Conservation (phyloP, 306 rosid species). For the Betula pendula region DNA sequence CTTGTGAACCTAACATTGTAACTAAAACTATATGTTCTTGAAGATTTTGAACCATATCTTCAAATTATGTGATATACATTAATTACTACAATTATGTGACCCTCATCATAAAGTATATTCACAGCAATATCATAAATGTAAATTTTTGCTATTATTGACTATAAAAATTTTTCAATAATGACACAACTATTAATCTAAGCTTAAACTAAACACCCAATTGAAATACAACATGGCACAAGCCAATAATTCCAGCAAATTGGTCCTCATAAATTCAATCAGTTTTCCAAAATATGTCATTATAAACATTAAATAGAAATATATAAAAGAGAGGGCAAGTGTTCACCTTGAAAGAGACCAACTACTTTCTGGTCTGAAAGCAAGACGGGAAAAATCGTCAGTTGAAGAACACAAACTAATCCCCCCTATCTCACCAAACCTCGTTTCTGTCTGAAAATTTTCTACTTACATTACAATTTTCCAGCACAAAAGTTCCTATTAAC, state of each 20-base stretch:
- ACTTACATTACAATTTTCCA: too few relatives aligned
- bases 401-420: conserved; percentile 30
- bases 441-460: too few relatives aligned
- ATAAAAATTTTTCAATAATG: not conserved
- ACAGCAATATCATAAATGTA: too few relatives aligned
- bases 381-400: conserved; percentile 17
- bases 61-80: not conserved
- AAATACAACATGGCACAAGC: not conserved
- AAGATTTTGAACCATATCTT: not conserved
- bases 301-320: not conserved
- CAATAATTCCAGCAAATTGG: conserved; percentile 20
- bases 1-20: not conserved
- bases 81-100: too few relatives aligned
- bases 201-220: conserved; percentile 1
- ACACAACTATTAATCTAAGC: conserved; percentile 2
- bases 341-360: conserved; percentile 66
- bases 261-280: conserved; percentile 25
- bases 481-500: conserved; percentile 4
- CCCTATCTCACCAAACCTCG: too few relatives aligned
- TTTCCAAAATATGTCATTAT: not conserved
- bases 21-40: not conserved
- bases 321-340: not conserved
- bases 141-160: not conserved
- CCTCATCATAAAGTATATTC: too few relatives aligned
- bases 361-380: conserved; percentile 57